Base-by-base conservation (phyloP, 805 yeast genomes). In the Saccharomycopsis amapae region DNA sequence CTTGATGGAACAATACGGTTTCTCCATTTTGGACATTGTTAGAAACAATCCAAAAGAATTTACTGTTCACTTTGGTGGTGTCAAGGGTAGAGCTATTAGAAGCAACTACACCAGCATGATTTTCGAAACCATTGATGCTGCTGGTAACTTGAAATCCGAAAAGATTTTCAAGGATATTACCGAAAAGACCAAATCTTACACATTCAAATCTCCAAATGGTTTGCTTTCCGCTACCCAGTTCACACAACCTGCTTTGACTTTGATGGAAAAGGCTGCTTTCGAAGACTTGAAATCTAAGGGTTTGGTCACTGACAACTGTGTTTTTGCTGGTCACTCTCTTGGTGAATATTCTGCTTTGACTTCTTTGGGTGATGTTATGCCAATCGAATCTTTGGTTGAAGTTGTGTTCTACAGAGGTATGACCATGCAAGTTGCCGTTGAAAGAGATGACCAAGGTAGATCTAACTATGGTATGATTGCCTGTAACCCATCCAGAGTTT, bases 371-470 rank as follows among this genome's bases (percentile, higher is more conserved):
- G 96, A 93, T 64, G 97, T 94, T 49, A 90, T 93, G 97, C 96
- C 97, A 40, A 88, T 93, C 58, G 98, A 93, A 71, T 84, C 95
- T 4, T 75, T 90, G 56, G 97, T 90, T 53, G 97, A 90, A 66
- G 95, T 90, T 65, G 97, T 90, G 45, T 93, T 93, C 77, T 94
- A 93, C 78, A 83, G 99, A 75, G 99, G 99, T 77, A 93, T 93
- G 97, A 94, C 99, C 41, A 93, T 93, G 99, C 98, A 93, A 73
- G 98, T 93, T 55, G 98, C 98, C 40, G 99, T 93, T 55, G 97
- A 97, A 63, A 84, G 99, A 72, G 99, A 93, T 68, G 77, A 80
- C 46, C 63, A 68, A 42, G 99, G 99, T 41, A 84, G 97, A 71
- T 93, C 98, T 49, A 93, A 93, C 74, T 93, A 93, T 62, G 97